These are phyloP conservation scores for Coniochaeta ligniaria DNA, from an alignment of 2,329 filamentous ascomycete species.

Conservation along the genomic window DNA sequence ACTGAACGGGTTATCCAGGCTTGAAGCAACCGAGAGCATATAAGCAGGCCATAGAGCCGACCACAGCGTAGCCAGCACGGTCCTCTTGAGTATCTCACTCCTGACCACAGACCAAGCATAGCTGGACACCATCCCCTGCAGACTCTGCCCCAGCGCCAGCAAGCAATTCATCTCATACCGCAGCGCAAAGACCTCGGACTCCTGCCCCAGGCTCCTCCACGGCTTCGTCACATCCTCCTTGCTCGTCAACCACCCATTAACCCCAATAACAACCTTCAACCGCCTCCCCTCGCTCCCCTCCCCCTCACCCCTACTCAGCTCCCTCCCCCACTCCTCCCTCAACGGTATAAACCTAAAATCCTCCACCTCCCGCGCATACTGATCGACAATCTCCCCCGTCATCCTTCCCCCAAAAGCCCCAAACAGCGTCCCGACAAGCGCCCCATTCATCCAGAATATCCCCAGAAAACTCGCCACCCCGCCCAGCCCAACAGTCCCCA, in stretches of 20 bases:
- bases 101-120: constrained; percentile 71
- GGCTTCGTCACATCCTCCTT: constrained; percentile 71
- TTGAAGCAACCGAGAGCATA: constrained; percentile 56
- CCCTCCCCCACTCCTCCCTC: constrained; percentile 33
- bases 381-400: constrained; percentile 75
- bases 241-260: constrained; percentile 78
- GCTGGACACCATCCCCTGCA: constrained; percentile 64
- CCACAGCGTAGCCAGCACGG: constrained; percentile 60
- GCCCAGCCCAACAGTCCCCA: constrained; percentile 79
- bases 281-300: constrained; percentile 31
- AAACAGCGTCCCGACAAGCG: constrained; percentile 80
- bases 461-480: constrained; percentile 82
- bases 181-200: constrained; percentile 76
- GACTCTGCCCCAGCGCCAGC: constrained; percentile 65
- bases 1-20: constrained; percentile 76
- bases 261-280: constrained; percentile 74
- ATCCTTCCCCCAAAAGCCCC: constrained; percentile 80
- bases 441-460: constrained; percentile 76
- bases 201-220: constrained; percentile 66
- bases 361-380: constrained; percentile 79
- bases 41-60: constrained; percentile 64
- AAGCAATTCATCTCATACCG: constrained; percentile 77
- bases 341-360: constrained; percentile 76
- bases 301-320: constrained; percentile 18
- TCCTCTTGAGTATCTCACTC: constrained; percentile 65